Base-by-base conservation (phyloP, 2,329 filamentous ascomycete genomes). In the Rhinocladiella similis region DNA sequence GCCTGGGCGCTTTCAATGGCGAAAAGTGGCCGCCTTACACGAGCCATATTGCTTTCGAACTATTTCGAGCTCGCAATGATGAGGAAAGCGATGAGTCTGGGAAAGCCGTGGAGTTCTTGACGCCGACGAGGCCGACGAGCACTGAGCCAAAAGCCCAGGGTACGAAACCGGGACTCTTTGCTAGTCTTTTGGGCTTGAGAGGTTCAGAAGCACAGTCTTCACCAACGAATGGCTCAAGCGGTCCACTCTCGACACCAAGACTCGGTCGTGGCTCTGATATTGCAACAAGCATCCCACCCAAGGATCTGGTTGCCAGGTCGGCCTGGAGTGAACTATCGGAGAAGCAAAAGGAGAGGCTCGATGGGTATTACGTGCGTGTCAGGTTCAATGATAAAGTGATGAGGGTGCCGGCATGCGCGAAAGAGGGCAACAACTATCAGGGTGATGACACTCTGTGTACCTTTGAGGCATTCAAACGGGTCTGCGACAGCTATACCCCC, bases 401-500 rank as follows among this genome's bases (percentile, higher is more conserved):
- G 68, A 84, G 81, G 13, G 80, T 99, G 16, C 93, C 93, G 0
- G 92, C 90, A 2, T 99, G 94, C 72, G 85, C 82, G 63, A 74
- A 80, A 9, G 73, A 79, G 0, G 90, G 91, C 5, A 95, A 92
- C 59, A 94, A 99, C 73, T 79, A 96, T 2, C 83, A 90, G 1
- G 91, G 91, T 1, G 89, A 97, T 65, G 87, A 91, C 65, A 89
- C 85, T 22, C 93, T 97, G 68, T 99, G 94, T 74, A 97, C 93
- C 0, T 73, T 99, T 66, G 84, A 88, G 54, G 91, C 93, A 0
- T 99, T 99, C 80, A 97, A 97, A 73, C 78, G 84, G 50, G 90
- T 97, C 53, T 91, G 94, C 2, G 93, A 97, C 74, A 91, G 90
- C 67, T 95, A 89, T 69, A 94, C 90, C 1, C 94, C 94, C 0